Base-by-base conservation (phyloP, 164 flowering plant species). In the Magnolia changhungtana region DNA sequence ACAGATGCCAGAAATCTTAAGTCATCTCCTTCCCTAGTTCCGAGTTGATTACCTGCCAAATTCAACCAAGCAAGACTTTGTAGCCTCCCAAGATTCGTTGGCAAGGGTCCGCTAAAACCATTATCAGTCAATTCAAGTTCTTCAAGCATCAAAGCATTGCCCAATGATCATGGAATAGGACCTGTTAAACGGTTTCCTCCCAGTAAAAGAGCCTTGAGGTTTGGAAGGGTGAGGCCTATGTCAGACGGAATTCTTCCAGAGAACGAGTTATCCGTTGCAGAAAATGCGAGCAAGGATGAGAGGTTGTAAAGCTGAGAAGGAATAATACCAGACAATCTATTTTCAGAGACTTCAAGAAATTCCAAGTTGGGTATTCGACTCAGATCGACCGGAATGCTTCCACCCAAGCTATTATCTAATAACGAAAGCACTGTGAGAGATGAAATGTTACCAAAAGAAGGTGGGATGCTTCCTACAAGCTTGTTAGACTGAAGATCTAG, bases 31-130 rank as follows among this genome's bases (percentile, higher is more conserved):
- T 79, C 69, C 65, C 23, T 21, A 19, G 68, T 29, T 67, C 85
- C 86, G 0, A 84, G 77, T 8, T 18, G 37, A 58, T 78, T 83
- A 0, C 58, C 55, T 1, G 51, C 79, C n/a, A 83, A 72, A 37
- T 55, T 71, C 7, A 84, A 49, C 23, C 50, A 21, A 10, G 7
- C 13, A n/a, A 86, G 70, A 7, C 50, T 2, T 1, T 51, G 21
- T 59, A 83, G 66, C 11, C 50, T 37, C 2, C 82, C 81, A 1
- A 85, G 64, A 74, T 77, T 74, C 6, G 3, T 4, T n/a, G 77
- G 78, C 0, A 82, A 31, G 1, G 69, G 45, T 24, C 82, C 79
- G 5, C 24, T 72, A 45, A 77, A 80, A 8, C 61, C 19, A 16
- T 80, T 77, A 16, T 31, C 18, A 13, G 67, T 23, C 49, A 80